These are phyloP conservation scores for Aspergillus bombycis DNA, from an alignment of 2,329 filamentous ascomycete genomes.

Conservation along the genomic window DNA sequence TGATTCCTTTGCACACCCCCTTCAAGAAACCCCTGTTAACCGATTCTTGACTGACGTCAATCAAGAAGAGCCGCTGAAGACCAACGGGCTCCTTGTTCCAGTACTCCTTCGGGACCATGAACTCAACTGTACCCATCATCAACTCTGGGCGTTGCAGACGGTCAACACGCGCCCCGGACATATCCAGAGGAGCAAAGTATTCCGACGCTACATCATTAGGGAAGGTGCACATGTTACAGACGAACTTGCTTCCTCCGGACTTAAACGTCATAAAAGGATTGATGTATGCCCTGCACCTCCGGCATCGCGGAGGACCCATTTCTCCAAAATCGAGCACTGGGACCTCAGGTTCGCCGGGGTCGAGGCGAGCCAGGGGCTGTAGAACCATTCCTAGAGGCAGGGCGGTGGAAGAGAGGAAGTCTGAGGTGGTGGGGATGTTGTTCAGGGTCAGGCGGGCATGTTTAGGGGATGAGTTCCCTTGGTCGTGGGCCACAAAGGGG, in stretches of 20 bases:
- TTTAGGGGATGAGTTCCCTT: conserved; percentile 95
- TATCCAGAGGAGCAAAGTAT: conserved; percentile 90
- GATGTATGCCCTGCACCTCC: conserved; percentile 92
- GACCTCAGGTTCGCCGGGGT: conserved; percentile 82
- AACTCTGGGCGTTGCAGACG: conserved; percentile 87
- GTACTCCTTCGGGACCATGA: conserved; percentile 96
- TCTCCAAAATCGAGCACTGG: conserved; percentile 96
- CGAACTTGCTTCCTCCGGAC: conserved; percentile 91
- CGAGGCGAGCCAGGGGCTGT: conserved; percentile 82
- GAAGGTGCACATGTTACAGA: conserved; percentile 97
- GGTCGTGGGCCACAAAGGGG: conserved; percentile 91
- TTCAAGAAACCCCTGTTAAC: conserved; percentile 89
- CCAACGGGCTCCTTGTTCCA: conserved; percentile 94
- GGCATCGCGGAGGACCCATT: conserved; percentile 83
- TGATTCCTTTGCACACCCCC: conserved; percentile 86
- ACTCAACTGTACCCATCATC: conserved; percentile 90
- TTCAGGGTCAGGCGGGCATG: conserved; percentile 90
- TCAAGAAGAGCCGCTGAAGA: conserved; percentile 83
- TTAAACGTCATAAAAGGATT: conserved; percentile 99
- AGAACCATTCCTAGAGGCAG: conserved; percentile 85
- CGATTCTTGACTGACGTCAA: conserved; percentile 91
- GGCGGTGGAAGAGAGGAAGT: conserved; percentile 77
- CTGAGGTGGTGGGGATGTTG: conserved; percentile 81
- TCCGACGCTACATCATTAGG: conserved; percentile 91
- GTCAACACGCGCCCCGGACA: conserved; percentile 83